phyloP scores from a whole-genome alignment of 345 rosid species.

The Corymbia maculata region DNA sequence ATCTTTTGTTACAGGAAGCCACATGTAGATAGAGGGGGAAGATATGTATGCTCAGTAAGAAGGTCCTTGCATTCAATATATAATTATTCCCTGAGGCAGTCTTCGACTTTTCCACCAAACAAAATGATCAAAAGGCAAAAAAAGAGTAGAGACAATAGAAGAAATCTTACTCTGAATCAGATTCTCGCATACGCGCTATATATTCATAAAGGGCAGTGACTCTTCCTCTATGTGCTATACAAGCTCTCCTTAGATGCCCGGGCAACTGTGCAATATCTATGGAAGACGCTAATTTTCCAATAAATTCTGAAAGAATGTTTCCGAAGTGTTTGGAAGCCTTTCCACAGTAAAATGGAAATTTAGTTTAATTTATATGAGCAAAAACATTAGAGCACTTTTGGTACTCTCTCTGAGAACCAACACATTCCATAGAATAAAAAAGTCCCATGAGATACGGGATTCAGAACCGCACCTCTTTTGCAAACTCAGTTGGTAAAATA shows the following conservation, averaged over 20 bases:
- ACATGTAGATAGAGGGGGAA: neutral
- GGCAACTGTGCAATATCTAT: conserved; percentile 48
- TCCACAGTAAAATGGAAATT: neutral
- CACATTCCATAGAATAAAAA: neutral
- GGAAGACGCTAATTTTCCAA: conserved; percentile 64
- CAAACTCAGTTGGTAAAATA: conserved; percentile 92
- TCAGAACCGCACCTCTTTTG: conserved; percentile 60
- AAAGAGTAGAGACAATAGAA: neutral
- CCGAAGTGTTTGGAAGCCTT: conserved; percentile 96
- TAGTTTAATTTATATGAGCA: neutral
- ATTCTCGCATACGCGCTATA: conserved; percentile 77
- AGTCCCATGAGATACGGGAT: neutral
- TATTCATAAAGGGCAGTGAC: conserved; percentile 68
- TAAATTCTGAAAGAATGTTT: conserved; percentile 65
- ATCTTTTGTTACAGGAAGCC: neutral
- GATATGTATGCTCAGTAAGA: neutral
- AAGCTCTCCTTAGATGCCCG: conserved; percentile 68
- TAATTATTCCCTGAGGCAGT: neutral
- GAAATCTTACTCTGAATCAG: conserved; percentile 58
- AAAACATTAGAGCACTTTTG: neutral
- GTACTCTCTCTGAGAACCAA: neutral
- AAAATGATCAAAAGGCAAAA: neutral
- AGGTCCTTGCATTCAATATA: neutral
- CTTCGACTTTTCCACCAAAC: neutral
- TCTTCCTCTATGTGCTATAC: conserved; percentile 67